Evolutionary conservation across 768 basidiomycete genomes (phyloP), one percentile per base, ranked within the genome.

Genomic region (Podaxis carcinomalis): DNA sequence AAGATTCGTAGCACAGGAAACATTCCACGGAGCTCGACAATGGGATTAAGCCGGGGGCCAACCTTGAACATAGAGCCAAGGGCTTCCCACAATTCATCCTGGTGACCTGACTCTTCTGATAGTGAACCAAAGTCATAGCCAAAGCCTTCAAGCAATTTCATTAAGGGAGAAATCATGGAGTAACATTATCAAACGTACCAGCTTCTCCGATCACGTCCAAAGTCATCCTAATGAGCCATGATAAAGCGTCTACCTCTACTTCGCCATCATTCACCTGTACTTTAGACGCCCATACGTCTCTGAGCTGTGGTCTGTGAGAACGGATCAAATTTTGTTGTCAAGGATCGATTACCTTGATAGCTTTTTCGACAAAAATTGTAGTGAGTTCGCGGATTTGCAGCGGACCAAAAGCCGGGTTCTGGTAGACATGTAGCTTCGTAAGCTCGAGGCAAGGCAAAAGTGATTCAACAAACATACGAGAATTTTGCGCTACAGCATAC

Each of bases 391-490:
- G 77, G 27, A 87, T 78, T 63, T 86, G 84, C 3, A 77, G 72
- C 0, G 80, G 76, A 1, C 86, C 84, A 63, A 89, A 89, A 0
- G 85, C 85, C 3, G 86, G 86, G 64, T 87, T 88, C 86, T 80
- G 39, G 6, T 32, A 16, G 23, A 40, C 16, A 46, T 25, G 25
- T n/a, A 16, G 1, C 28, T 4, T 51, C 21, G 9, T 19, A 9
- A 36, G 28, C 32, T 7, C 51, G n/a, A 21, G n/a, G 4, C 21
- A 9, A n/a, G 39, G 0, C 4, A 2, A 5, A 47, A 23, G 21
- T 16, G n/a, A 35, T 9, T 3, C 6, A 16, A 13, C 36, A 46
- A 11, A 57, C 63, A 23, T 57, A 78, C 79, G 73, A 80, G 73
- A 39, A 80, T 72, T 63, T 71, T 76, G 16, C 79, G 70, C 78